A percentile compares a stretch with the other conserved stretches of the same genome.
phyloP scores from a whole-genome alignment of 1,284 basidiomycete species.

The Wolfiporia cocos region DNA sequence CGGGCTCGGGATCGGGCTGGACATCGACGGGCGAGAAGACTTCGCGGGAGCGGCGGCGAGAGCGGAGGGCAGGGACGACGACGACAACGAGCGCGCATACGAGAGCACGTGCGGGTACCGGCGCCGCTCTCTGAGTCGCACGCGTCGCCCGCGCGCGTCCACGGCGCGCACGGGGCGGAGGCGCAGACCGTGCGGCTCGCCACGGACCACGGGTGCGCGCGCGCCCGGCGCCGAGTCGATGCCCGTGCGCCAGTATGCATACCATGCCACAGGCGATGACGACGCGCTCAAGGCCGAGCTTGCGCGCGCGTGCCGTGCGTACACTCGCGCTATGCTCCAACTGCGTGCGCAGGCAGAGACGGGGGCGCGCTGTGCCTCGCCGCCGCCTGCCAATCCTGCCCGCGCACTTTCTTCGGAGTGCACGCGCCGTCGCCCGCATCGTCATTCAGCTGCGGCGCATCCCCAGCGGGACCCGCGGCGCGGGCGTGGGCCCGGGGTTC shows the following conservation, averaged over 20 bases:
- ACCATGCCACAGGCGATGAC: constrained; percentile 39
- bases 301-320: constrained; percentile 45
- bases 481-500: constrained; percentile 31
- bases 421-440: constrained; percentile 54
- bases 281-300: constrained; percentile 34
- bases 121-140: constrained; percentile 9
- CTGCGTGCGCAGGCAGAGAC: constrained; percentile 69
- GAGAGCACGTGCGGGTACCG: constrained; percentile 8
- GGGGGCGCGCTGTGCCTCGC: constrained; percentile 24
- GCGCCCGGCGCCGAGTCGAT: constrained; percentile 41
- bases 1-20: not conserved
- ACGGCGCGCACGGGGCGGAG: constrained; percentile 1
- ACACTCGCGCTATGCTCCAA: constrained; percentile 68
- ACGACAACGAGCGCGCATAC: constrained; percentile 1
- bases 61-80: not conserved
- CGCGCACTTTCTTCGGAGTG: constrained; percentile 17
- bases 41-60: not conserved
- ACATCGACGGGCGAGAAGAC: constrained; percentile 1
- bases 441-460: constrained; percentile 34
- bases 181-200: not conserved
- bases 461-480: constrained; percentile 2
- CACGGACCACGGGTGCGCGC: not conserved
- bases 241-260: constrained; percentile 63
- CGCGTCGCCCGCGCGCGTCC: not conserved
- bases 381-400: constrained; percentile 2